Percentiles rank a stretch among this genome's conserved stretches.
phyloP scores from a whole-genome alignment of 495 filamentous ascomycete genomes.

The Penicillium atrosanguineum region DNA sequence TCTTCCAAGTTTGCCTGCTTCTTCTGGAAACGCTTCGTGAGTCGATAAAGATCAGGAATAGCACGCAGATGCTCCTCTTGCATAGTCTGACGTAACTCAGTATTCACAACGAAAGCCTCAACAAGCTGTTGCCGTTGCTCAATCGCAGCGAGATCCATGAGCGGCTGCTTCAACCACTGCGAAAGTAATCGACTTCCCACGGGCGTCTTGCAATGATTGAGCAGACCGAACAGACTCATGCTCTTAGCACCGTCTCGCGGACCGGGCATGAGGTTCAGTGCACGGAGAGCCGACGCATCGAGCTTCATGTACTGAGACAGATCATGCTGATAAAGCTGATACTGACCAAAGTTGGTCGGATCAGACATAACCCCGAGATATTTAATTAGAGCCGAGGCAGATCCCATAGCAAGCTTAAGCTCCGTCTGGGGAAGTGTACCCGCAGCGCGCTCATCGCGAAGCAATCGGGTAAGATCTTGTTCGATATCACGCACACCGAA shows the following conservation, averaged over 20 bases:
- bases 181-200: slow-evolving; percentile 85
- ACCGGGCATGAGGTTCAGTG: slow-evolving; percentile 95
- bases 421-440: slow-evolving; percentile 83
- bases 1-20: slow-evolving; percentile 90
- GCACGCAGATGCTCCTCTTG: slow-evolving; percentile 95
- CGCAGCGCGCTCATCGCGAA: slow-evolving; percentile 79
- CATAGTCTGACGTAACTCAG: slow-evolving; percentile 92
- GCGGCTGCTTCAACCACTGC: slow-evolving; percentile 96
- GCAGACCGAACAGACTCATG: slow-evolving; percentile 93
- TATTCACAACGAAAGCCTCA: slow-evolving; percentile 91
- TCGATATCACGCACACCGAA: slow-evolving; percentile 94
- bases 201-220: slow-evolving; percentile 98
- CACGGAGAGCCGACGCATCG: slow-evolving; percentile 89
- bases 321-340: slow-evolving; percentile 96
- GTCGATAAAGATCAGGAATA: slow-evolving; percentile 90
- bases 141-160: slow-evolving; percentile 90
- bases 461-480: slow-evolving; percentile 81
- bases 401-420: slow-evolving; percentile 94
- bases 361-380: slow-evolving; percentile 92
- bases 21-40: slow-evolving; percentile 92
- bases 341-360: slow-evolving; percentile 92
- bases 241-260: slow-evolving; percentile 90
- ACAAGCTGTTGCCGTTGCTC: slow-evolving; percentile 91
- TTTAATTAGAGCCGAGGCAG: slow-evolving; percentile 89
- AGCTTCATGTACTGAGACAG: slow-evolving; percentile 98